Conservation (phyloP, 495 filamentous ascomycete species). For the Ascobolus immersus region DNA sequence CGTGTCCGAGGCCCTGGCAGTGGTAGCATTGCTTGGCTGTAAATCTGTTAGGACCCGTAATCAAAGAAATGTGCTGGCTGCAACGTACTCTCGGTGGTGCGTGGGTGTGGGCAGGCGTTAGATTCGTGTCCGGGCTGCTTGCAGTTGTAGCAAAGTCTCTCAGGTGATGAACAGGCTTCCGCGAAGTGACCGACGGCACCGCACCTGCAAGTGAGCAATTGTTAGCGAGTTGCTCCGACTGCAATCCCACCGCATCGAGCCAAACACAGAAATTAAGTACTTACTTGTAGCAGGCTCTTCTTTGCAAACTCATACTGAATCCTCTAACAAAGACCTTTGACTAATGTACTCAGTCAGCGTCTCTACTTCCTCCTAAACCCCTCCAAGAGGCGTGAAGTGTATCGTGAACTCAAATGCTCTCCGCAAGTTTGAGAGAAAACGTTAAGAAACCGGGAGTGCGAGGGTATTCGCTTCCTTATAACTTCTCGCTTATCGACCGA, state of each 20-base stretch:
- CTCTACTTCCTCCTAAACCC: too few relatives aligned
- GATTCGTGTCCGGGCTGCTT: constrained; percentile 95
- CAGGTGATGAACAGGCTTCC: constrained; percentile 87
- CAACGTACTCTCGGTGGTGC: constrained; percentile 51
- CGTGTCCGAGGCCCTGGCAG: constrained; percentile 93
- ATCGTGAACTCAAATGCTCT: too few relatives aligned
- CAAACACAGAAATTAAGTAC: constrained; percentile 1
- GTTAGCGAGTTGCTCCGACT: too few relatives aligned
- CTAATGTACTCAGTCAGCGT: too few relatives aligned
- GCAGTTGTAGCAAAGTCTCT: constrained; percentile 99
- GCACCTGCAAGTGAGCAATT: constrained; percentile 25
- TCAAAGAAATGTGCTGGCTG: constrained; percentile 21
- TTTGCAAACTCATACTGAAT: too few relatives aligned
- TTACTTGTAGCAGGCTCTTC: constrained; percentile 90
- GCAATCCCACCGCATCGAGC: too few relatives aligned
- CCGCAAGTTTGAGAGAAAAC: too few relatives aligned
- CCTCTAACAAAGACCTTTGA: too few relatives aligned
- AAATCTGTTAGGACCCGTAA: constrained; percentile 2
- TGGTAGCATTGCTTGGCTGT: constrained; percentile 96
- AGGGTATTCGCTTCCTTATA: too few relatives aligned
- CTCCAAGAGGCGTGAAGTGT: too few relatives aligned
- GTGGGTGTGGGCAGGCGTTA: constrained; percentile 81
- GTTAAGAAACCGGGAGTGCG: too few relatives aligned
- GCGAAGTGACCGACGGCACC: constrained; percentile 98
- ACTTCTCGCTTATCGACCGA: too few relatives aligned